phyloP scores from a whole-genome alignment of 345 rosid genomes.

The Heritiera littoralis region DNA sequence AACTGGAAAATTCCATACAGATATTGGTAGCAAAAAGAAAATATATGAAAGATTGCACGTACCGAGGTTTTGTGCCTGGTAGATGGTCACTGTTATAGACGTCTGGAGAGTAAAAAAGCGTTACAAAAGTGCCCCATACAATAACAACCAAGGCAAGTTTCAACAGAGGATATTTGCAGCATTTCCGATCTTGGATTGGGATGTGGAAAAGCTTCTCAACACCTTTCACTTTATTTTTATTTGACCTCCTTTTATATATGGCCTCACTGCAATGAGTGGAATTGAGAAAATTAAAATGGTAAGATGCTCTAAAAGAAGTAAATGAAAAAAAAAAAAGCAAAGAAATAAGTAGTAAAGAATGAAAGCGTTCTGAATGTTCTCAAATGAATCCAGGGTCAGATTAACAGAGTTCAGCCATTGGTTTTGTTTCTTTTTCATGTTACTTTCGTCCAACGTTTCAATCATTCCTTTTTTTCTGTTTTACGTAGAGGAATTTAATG shows the following conservation, averaged over 20 bases:
- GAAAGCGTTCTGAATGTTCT: background rate
- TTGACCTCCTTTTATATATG: constrained; percentile 54
- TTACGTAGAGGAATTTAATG: too few species aligned
- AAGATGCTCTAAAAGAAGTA: background rate
- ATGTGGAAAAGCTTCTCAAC: constrained; percentile 51
- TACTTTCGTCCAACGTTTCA: too few species aligned
- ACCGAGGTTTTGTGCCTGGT: constrained; percentile 42
- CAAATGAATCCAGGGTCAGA: background rate
- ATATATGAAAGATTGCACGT: background rate
- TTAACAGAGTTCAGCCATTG: background rate
- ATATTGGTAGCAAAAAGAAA: too few species aligned
- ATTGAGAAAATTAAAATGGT: background rate
- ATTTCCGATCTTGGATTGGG: constrained; percentile 51
- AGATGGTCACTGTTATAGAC: constrained; percentile 43
- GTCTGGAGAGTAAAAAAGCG: constrained; percentile 58
- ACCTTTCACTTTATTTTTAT: constrained; percentile 51
- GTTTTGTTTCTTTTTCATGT: background rate
- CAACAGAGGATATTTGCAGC: constrained; percentile 61
- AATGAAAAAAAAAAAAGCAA: background rate
- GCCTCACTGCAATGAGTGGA: constrained; percentile 55
- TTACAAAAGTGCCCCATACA: constrained; percentile 56
- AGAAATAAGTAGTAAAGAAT: background rate
- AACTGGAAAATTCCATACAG: too few species aligned
- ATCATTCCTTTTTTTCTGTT: too few species aligned
- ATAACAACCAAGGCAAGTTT: constrained; percentile 60